Conservation (phyloP, 1,284 basidiomycete genomes). For the Peniophora sp. region DNA sequence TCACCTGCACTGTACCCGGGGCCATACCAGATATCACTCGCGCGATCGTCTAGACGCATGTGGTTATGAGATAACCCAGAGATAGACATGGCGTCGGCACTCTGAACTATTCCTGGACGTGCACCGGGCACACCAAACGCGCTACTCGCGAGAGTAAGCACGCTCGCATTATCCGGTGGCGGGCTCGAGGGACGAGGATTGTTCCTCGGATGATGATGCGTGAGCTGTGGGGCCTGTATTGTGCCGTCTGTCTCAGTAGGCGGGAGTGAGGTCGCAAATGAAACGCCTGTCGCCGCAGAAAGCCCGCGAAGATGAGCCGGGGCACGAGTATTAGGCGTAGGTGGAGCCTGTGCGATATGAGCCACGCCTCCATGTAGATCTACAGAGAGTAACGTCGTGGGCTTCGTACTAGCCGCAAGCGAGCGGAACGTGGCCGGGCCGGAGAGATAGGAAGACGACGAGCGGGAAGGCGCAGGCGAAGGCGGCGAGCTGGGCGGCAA, state of each 20-base stretch:
- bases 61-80: conserved; percentile 47
- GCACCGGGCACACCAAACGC: conserved; percentile 69
- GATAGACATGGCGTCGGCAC: conserved; percentile 45
- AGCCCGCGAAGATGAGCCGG: conserved; percentile 20
- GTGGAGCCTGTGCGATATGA: conserved; percentile 84
- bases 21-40: conserved; percentile 55
- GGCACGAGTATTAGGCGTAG: conserved; percentile 47
- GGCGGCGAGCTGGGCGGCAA: conserved; percentile 79
- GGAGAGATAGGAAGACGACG: conserved; percentile 72
- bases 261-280: conserved; percentile 28
- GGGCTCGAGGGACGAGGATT: conserved; percentile 89
- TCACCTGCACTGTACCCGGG: conserved; percentile 50
- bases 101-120: conserved; percentile 26
- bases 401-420: conserved; percentile 87
- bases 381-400: conserved; percentile 86
- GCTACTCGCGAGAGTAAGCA: conserved; percentile 88
- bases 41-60: conserved; percentile 45
- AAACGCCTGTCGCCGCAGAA: conserved; percentile 40
- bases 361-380: conserved; percentile 78
- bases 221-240: conserved; percentile 81
- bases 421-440: conserved; percentile 75
- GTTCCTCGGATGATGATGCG: conserved; percentile 87
- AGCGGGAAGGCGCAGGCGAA: conserved; percentile 75
- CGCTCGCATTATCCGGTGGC: conserved; percentile 86
- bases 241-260: conserved; percentile 14